Base-by-base conservation (phyloP, 805 yeast genomes). In the Metschnikowia vanudenii region DNA sequence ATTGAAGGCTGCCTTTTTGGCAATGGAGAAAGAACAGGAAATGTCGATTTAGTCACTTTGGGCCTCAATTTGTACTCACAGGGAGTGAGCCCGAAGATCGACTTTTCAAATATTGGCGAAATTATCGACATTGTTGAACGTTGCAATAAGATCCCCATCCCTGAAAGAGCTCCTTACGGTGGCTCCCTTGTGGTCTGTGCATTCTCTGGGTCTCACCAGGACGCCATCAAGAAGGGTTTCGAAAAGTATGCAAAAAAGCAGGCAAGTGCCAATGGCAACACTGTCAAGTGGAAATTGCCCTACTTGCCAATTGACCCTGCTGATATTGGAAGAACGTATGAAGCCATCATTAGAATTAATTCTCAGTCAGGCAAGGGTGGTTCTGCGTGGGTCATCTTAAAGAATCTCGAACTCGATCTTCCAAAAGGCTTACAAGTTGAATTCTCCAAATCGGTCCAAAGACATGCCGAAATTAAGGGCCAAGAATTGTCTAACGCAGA, bases 291-390 rank as follows among this genome's bases (percentile, higher is more conserved):
- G 96, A 73, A 78, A 57, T 73, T 87, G 48, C 96, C 96, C 16
- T 87, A 87, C 68, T 75, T 87, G 55, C 95, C 96, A 24, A 74
- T 88, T 60, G 96, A 87, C 62, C 96, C 96, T 38, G 74, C 79
- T 55, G 95, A 88, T 63, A 83, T 87, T 57, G 95, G 95, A 42
- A 80, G 94, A 64, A 85, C 85, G n/a, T 88, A 88, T 69, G 96
- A 88, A 67, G 94, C 95, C n/a, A 86, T 88, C 46, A 87, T 87
- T 57, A 80, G 96, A 61, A 94, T 87, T 63, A 87, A 87, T 68
- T 86, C 94, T 11, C 95, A 87, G 68, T 80, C 88, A 20, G 96
- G 96, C 51, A 87, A 87, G 68, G 95, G 95, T 59, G 95, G 95
- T 55, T 85, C 92, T 10, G 88, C 95, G 5, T 87, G 95, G 94